Conservation (phyloP, 768 basidiomycete species). For the Infundibulicybe gibba region DNA sequence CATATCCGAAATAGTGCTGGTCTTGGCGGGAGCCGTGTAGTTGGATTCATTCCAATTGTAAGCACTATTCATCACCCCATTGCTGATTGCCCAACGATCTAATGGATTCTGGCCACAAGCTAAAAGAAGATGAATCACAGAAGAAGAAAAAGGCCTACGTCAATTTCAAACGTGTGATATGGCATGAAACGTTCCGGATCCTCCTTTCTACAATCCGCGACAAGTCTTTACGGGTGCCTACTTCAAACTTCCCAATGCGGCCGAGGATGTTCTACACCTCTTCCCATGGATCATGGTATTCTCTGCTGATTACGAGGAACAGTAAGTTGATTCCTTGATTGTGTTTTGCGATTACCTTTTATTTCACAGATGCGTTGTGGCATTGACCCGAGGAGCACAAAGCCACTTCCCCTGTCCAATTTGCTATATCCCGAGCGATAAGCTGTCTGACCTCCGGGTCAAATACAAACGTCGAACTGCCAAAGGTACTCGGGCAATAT, state of each 20-base stretch:
- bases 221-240: constrained; percentile 13
- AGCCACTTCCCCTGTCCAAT: constrained; percentile 31
- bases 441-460: constrained; percentile 17
- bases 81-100: not conserved
- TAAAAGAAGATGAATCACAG: constrained; percentile 25
- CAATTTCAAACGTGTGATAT: constrained; percentile 28
- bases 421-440: constrained; percentile 25
- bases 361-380: constrained; percentile 30
- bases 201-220: constrained; percentile 19
- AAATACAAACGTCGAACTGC: constrained; percentile 12
- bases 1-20: constrained; percentile 27
- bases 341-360: not conserved
- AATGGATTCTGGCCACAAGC: constrained; percentile 13
- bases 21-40: constrained; percentile 26
- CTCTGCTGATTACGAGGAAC: constrained; percentile 38
- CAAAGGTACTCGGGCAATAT: constrained; percentile 9
- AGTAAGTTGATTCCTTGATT: constrained; percentile 23
- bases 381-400: constrained; percentile 24
- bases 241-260: constrained; percentile 12
- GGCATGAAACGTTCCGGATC: constrained; percentile 27
- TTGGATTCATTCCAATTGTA: constrained; percentile 37
- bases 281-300: constrained; percentile 30
- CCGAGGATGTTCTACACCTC: constrained; percentile 17
- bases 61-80: constrained; percentile 3
- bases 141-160: constrained; percentile 23